Conservation (phyloP, 1,284 basidiomycete species). For the Ceraceosorus guamensis region DNA sequence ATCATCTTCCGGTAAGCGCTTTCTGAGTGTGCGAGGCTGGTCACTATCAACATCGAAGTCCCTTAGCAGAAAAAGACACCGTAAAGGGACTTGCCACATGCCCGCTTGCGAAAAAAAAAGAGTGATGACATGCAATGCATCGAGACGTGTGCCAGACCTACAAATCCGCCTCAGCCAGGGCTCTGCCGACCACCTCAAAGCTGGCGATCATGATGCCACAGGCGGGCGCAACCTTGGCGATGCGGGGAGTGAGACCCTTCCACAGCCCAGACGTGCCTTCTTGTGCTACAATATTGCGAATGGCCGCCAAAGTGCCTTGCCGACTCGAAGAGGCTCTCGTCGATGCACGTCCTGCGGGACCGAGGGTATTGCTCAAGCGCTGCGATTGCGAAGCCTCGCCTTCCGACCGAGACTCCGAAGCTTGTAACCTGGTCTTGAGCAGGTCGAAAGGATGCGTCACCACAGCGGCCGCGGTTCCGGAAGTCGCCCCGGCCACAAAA, state of each 20-base stretch:
- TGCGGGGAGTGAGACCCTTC: slow-evolving; percentile 75
- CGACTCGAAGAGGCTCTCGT: no score
- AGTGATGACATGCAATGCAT: no score
- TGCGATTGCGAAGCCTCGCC: slow-evolving; percentile 8
- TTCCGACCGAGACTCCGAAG: no score
- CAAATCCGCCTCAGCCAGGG: slow-evolving; percentile 23
- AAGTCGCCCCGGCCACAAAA: slow-evolving; percentile 68
- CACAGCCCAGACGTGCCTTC: slow-evolving; percentile 76
- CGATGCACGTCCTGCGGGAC: background rate
- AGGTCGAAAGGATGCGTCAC: slow-evolving; percentile 93
- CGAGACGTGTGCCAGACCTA: no score
- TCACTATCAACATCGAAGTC: no score
- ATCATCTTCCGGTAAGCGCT: no score
- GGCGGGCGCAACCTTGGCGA: slow-evolving; percentile 95
- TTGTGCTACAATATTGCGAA: slow-evolving; percentile 63
- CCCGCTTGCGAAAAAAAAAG: no score
- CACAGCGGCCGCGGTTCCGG: slow-evolving; percentile 63
- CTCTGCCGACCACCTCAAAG: slow-evolving; percentile 64
- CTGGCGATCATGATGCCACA: slow-evolving; percentile 96
- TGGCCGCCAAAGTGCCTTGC: slow-evolving; percentile 44
- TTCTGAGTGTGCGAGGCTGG: no score
- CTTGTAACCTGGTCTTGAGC: slow-evolving; percentile 82
- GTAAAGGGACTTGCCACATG: no score
- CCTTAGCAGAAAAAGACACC: no score
- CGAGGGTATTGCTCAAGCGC: slow-evolving; percentile 9